These are phyloP conservation scores for Didymella pomorum DNA, from an alignment of 2,329 filamentous ascomycete genomes.

Conservation along the genomic window DNA sequence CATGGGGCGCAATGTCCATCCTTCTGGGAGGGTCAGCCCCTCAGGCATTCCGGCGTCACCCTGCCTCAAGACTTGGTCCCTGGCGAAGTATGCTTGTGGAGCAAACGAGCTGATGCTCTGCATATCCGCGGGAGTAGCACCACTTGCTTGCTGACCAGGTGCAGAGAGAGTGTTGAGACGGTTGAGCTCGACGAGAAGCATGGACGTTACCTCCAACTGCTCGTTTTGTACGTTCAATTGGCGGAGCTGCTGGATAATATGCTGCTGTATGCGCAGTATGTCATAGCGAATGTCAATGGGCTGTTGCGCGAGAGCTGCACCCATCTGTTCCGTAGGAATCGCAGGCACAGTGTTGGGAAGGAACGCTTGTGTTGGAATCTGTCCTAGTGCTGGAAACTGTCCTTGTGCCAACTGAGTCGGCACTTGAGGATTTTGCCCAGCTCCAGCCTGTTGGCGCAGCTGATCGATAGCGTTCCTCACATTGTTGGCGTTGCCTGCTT, in stretches of 20 bases:
- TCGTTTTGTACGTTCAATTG: constrained; percentile 45
- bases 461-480: constrained; percentile 36
- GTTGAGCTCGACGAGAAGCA: constrained; percentile 44
- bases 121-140: constrained; percentile 36
- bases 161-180: constrained; percentile 26
- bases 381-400: constrained; percentile 25
- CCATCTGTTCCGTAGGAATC: constrained; percentile 25
- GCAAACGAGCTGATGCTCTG: constrained; percentile 28
- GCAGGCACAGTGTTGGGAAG: constrained; percentile 13
- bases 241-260: constrained; percentile 48
- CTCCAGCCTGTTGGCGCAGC: constrained; percentile 34
- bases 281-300: constrained; percentile 48
- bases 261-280: constrained; percentile 48
- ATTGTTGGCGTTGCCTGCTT: constrained; percentile 36
- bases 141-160: constrained; percentile 37
- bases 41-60: constrained; percentile 47
- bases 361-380: constrained; percentile 18
- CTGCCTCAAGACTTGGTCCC: constrained; percentile 43
- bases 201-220: constrained; percentile 46
- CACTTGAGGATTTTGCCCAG: constrained; percentile 36
- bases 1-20: constrained; percentile 49
- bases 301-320: constrained; percentile 37
- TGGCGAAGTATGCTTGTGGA: constrained; percentile 46
- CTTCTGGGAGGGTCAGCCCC: constrained; percentile 48
- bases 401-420: constrained; percentile 28